Evolutionary conservation across 345 rosid species (phyloP), one percentile per base, ranked within the genome.

Genomic region (Carallia brachiata): DNA sequence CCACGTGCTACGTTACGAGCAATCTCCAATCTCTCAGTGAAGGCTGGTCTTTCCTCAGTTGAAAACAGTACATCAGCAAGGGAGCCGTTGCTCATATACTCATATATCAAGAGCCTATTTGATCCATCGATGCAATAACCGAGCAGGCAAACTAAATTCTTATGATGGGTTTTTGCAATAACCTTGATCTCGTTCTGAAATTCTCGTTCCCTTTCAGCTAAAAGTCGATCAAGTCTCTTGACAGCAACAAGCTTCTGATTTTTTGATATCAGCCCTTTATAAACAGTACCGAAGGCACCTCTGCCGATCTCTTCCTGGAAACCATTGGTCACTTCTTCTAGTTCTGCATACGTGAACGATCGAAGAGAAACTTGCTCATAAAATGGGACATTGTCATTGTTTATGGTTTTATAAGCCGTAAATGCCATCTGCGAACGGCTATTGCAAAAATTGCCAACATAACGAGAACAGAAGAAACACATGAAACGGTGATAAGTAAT

Each of bases 31-130:
- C 75, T 69, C 39, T 72, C 78, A 6, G 27, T 37, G 70, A 76
- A 75, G 15, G 30, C 40, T 17, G 70, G 78, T 7, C 66, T 40
- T 18, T 59, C 63, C 36, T 60, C 55, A 4, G 71, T 23, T 0
- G 68, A 60, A 64, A 78, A 78, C 17, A 81, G 73, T 4, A 75
- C 34, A 23, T 71, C 75, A 5, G 72, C 77, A 7, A 81, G 72
- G 50, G 79, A 77, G 4, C 77, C 79, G 4, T 74, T 77, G 65
- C 72, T 68, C 84, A 77, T 74, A 66, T 71, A 77, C 32, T 74
- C 58, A 13, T 71, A 77, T 16, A 81, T 73, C 63, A 77, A 70
- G 18, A 74, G 69, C 77, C 75, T 68, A 13, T 77, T 15, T 17
- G 66, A 10, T 47, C 64, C 75, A 0, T 77, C 75, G 19, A 65